Conservation (phyloP, 1,284 basidiomycete species). For the Irpex sp. region DNA sequence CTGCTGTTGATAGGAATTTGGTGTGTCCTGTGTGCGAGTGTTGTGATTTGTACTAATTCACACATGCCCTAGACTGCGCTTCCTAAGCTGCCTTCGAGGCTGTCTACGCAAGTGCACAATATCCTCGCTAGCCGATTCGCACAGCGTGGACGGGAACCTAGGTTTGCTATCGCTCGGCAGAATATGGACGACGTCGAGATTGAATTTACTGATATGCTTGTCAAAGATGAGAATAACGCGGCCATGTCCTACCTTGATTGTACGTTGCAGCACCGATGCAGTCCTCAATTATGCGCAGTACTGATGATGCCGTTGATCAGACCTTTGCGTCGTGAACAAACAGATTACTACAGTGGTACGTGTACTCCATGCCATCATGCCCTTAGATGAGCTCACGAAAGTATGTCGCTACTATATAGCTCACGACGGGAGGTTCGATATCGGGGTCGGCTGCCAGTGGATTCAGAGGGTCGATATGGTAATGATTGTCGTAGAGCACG, state of each 20-base stretch:
- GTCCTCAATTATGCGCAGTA: neutral
- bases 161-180: conserved; percentile 84
- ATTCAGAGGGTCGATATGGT: conserved; percentile 18
- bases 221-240: conserved; percentile 26
- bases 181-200: conserved; percentile 93
- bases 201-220: conserved; percentile 94
- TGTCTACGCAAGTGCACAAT: conserved; percentile 86
- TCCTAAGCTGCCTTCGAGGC: conserved; percentile 69
- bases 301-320: conserved; percentile 23
- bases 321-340: conserved; percentile 54
- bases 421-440: conserved; percentile 24
- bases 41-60: neutral
- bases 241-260: conserved; percentile 88
- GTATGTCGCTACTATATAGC: conserved; percentile 9
- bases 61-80: conserved; percentile 52
- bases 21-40: conserved; percentile 38
- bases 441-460: conserved; percentile 8
- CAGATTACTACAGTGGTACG: conserved; percentile 63
- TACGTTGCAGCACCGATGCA: conserved; percentile 27
- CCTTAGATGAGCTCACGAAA: too few relatives aligned
- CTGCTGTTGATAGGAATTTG: conserved; percentile 70
- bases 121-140: conserved; percentile 71
- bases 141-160: conserved; percentile 60
- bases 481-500: neutral
- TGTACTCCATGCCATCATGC: neutral